These are phyloP conservation scores for Solanum tarijense DNA, from an alignment of 257 asterid species.

Conservation along the genomic window DNA sequence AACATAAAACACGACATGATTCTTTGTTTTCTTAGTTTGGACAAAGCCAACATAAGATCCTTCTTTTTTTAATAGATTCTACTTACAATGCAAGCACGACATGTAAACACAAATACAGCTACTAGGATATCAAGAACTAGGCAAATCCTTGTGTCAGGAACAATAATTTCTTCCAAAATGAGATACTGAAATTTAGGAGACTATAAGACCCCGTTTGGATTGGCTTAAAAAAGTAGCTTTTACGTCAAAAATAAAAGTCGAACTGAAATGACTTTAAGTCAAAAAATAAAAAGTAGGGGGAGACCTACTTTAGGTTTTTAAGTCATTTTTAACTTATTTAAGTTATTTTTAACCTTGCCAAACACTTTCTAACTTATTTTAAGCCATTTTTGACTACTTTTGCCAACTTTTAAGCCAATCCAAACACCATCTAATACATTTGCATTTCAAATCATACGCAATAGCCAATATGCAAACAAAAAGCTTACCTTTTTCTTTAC, in stretches of 20 bases:
- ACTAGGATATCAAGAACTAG: neutral
- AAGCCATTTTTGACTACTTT: too few relatives aligned
- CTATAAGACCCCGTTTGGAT: neutral
- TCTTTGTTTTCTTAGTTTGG: neutral
- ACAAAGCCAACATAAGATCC: neutral
- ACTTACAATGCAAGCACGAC: neutral
- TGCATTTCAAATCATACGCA: neutral
- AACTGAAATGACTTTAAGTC: neutral
- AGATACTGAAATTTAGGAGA: neutral
- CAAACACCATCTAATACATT: neutral
- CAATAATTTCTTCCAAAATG: neutral
- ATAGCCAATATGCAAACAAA: neutral
- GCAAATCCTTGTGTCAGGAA: neutral
- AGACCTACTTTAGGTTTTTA: too few relatives aligned
- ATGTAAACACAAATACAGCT: neutral
- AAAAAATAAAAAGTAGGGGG: neutral
- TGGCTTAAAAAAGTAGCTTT: neutral
- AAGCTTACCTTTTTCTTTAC: slow-evolving; percentile 80
- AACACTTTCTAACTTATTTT: too few relatives aligned
- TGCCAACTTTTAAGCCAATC: neutral
- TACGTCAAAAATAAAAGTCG: too few relatives aligned
- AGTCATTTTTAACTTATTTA: too few relatives aligned
- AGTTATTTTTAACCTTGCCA: too few relatives aligned
- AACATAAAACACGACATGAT: neutral
- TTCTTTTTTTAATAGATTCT: neutral